These are phyloP conservation scores for Salix dunnii DNA, from an alignment of 345 rosid species.

Conservation along the genomic window DNA sequence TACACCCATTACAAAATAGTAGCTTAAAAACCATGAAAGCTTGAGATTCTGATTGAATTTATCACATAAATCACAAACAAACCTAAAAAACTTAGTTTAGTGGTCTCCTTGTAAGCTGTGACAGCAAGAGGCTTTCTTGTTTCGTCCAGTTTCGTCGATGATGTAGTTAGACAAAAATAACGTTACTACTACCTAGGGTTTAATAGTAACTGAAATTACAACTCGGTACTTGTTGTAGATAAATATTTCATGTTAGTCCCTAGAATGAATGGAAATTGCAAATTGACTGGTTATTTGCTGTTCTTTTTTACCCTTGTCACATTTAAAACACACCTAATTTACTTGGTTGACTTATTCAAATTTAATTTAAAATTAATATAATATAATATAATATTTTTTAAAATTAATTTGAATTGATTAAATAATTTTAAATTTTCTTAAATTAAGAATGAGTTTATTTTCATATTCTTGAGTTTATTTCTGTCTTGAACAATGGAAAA, in stretches of 20 bases:
- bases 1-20: conserved; percentile 5
- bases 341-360: too few relatives aligned
- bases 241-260: not conserved
- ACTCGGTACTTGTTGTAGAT: not conserved
- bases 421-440: too few relatives aligned
- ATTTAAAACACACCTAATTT: too few relatives aligned
- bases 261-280: not conserved
- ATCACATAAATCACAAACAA: not conserved
- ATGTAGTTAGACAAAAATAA: not conserved
- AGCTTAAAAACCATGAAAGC: not conserved
- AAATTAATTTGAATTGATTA: too few relatives aligned
- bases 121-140: not conserved
- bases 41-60: not conserved
- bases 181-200: conserved; percentile 23
- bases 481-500: too few relatives aligned
- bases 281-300: too few relatives aligned
- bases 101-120: not conserved
- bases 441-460: too few relatives aligned
- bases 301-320: too few relatives aligned
- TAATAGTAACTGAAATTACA: conserved; percentile 3
- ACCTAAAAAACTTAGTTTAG: not conserved
- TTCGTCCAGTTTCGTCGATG: not conserved
- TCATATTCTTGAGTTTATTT: too few relatives aligned
- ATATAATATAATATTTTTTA: too few relatives aligned
- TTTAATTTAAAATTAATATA: too few relatives aligned